phyloP scores from a whole-genome alignment of 352 stramenopile species.

The Globisporangium paroecandrum region DNA sequence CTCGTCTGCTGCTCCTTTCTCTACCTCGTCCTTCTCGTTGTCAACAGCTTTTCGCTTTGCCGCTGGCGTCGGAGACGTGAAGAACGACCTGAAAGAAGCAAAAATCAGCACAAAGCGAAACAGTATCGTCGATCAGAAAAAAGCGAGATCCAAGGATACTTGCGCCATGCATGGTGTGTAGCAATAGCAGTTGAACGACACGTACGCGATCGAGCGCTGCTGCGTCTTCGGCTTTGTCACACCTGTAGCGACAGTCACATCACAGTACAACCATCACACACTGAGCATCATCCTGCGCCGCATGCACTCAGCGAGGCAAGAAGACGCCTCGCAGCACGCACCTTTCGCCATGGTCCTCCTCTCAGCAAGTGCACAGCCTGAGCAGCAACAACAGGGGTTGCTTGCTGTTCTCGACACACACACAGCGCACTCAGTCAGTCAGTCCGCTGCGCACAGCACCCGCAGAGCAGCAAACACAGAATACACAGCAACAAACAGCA shows the following conservation, averaged over 20 bases:
- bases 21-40: constrained; percentile 4
- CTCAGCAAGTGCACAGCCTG: background rate
- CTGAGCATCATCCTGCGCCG: background rate
- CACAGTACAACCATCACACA: background rate
- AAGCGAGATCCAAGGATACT: background rate
- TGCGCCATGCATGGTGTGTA: background rate
- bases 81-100: constrained; percentile 47
- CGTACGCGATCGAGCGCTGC: constrained; percentile 70
- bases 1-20: background rate
- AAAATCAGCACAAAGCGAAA: background rate
- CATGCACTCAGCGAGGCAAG: background rate
- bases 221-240: constrained; percentile 36
- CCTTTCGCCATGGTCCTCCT: constrained; percentile 12
- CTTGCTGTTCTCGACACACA: background rate
- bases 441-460: background rate
- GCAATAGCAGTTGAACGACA: background rate
- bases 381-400: background rate
- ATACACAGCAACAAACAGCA: background rate
- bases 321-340: background rate
- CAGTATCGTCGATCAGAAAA: background rate
- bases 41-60: constrained; percentile 36
- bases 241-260: background rate
- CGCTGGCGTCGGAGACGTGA: constrained; percentile 25
- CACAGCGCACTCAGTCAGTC: background rate
- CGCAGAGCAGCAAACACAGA: background rate